Conservation (phyloP, 148 eudicot genomes). For the Linanthus parryae region DNA sequence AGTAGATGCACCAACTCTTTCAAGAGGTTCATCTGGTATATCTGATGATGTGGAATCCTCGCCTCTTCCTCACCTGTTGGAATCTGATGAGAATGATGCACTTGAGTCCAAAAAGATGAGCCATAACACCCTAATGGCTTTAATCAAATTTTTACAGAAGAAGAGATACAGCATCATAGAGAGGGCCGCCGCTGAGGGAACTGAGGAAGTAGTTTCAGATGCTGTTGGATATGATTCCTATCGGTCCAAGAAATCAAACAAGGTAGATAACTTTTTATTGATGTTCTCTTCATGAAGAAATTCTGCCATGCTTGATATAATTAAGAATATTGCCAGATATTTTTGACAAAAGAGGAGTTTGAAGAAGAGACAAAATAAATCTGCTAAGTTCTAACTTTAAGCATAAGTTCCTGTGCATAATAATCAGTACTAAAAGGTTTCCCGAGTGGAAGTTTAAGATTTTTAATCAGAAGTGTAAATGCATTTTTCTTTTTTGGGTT, state of each 20-base stretch:
- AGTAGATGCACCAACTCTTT: conserved; percentile 55
- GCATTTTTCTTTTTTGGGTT: too few species aligned
- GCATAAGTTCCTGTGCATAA: too few species aligned
- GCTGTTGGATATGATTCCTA: conserved; percentile 74
- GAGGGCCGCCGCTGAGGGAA: conserved; percentile 95
- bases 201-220: conserved; percentile 88
- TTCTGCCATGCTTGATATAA: background rate
- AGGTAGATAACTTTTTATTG: conserved; percentile 41
- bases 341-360: too few species aligned
- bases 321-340: background rate
- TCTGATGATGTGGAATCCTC: conserved; percentile 89
- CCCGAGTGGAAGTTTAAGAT: too few species aligned
- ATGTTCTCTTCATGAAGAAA: background rate
- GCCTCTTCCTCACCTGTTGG: conserved; percentile 30
- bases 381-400: too few species aligned
- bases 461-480: too few species aligned
- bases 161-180: conserved; percentile 70
- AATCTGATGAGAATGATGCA: conserved; percentile 53
- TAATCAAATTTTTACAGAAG: conserved; percentile 88
- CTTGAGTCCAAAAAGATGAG: conserved; percentile 84
- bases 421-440: too few species aligned
- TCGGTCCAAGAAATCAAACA: conserved; percentile 52
- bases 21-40: conserved; percentile 70
- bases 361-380: too few species aligned
- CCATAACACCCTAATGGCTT: conserved; percentile 94